phyloP scores from a whole-genome alignment of 2,329 filamentous ascomycete genomes.

The Teratosphaeria viscida region DNA sequence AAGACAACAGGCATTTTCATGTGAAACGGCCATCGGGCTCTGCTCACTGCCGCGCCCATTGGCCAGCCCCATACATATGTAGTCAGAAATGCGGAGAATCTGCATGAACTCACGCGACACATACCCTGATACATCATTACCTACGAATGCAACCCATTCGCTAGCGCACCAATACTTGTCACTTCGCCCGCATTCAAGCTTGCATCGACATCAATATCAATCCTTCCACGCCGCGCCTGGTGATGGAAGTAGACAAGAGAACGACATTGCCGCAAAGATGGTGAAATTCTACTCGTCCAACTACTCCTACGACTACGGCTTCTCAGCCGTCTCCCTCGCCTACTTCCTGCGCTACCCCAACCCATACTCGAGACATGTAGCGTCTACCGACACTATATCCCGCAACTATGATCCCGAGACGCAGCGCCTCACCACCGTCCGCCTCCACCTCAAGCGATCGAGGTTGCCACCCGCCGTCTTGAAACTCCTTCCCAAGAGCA shows the following conservation, averaged over 20 bases:
- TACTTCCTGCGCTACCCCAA: slow-evolving; percentile 87
- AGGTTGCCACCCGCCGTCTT: slow-evolving; percentile 64
- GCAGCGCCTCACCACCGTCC: slow-evolving; percentile 65
- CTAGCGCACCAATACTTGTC: neutral
- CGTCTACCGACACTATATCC: slow-evolving; percentile 73
- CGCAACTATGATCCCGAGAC: slow-evolving; percentile 62
- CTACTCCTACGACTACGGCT: slow-evolving; percentile 69
- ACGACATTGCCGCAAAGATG: slow-evolving; percentile 25
- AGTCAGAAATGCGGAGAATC: no score
- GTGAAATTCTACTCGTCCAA: slow-evolving; percentile 45
- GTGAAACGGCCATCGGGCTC: no score
- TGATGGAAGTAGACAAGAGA: neutral
- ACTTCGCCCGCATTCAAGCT: neutral
- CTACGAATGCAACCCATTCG: no score
- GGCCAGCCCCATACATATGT: no score
- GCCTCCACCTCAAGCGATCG: slow-evolving; percentile 72
- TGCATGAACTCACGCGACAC: no score
- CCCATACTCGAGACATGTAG: slow-evolving; percentile 70
- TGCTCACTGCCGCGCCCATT: no score
- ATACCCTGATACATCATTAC: no score
- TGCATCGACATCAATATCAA: neutral
- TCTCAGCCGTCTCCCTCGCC: slow-evolving; percentile 75
- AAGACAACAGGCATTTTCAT: no score
- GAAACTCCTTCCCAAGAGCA: slow-evolving; percentile 61
- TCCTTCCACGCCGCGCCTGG: neutral